These are phyloP conservation scores for Phragmites australis DNA, from an alignment of 176 grass and related monocot species.

Conservation along the genomic window DNA sequence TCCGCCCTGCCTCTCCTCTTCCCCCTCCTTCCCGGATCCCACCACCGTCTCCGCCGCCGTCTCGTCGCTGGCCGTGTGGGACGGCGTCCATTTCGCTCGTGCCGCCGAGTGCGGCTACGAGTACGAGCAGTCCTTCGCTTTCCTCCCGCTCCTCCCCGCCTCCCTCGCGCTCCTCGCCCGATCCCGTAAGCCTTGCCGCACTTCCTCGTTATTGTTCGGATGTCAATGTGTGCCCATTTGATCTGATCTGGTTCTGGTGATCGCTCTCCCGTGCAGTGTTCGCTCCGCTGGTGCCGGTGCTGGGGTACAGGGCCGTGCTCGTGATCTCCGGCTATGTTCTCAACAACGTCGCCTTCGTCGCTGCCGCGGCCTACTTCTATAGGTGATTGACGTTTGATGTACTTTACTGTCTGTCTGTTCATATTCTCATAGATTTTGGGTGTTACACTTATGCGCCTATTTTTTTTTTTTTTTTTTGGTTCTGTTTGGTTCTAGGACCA, in stretches of 20 bases:
- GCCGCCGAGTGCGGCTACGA: conserved; percentile 91
- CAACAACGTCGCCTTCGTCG: conserved; percentile 65
- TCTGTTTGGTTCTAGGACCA: background rate
- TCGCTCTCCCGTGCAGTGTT: conserved; percentile 44
- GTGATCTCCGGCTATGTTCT: conserved; percentile 64
- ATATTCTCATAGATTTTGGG: background rate
- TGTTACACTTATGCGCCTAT: background rate
- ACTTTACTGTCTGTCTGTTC: background rate
- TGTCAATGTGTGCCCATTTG: background rate
- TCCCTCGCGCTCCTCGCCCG: conserved; percentile 66
- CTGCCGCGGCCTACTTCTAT: conserved; percentile 67
- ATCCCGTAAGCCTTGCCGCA: conserved; percentile 46
- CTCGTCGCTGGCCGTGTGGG: conserved; percentile 77
- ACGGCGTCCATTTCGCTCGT: conserved; percentile 81
- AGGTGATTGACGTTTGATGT: conserved; percentile 47
- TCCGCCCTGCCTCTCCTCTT: conserved; percentile 60
- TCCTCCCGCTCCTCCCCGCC: conserved; percentile 75
- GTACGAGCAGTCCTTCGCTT: conserved; percentile 93
- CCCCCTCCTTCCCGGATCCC: background rate
- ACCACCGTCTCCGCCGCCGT: conserved; percentile 36
- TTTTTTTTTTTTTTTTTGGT: background rate
- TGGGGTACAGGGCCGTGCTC: conserved; percentile 72
- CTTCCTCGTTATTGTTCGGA: background rate
- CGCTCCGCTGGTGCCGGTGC: conserved; percentile 59
- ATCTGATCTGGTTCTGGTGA: conserved; percentile 34